Evolutionary conservation across 1,284 basidiomycete genomes (phyloP), one percentile per base, ranked within the genome.

Genomic region (Prillingera fragicola): DNA sequence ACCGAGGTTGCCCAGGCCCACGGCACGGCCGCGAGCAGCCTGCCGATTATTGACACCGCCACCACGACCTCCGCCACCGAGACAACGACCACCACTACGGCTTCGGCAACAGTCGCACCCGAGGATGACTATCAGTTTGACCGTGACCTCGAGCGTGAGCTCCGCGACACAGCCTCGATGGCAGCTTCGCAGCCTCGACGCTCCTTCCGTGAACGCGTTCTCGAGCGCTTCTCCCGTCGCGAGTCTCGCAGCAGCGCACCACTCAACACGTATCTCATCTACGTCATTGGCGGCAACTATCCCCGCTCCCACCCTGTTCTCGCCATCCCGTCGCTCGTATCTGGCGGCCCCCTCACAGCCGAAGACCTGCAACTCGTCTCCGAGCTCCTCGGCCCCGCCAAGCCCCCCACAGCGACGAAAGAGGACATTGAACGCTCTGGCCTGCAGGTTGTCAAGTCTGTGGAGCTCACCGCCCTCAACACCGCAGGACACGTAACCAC

Each of bases 261-360:
- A 3, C 33, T 62, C 15, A 59, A 63, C 45, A 69, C 65, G 1
- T 71, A 70, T 45, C 52, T 70, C 15, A 60, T 73, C 40, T 71
- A 64, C 50, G 65, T 71, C 29, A 63, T 72, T 80, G 87, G 87
- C 15, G 74, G 73, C 24, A 87, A 89, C 61, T 92, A 90, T 63
- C 85, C 87, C 1, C 83, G 84, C 18, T 81, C 85, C 51, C 87
- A 91, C 63, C 84, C 80, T 39, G 81, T 92, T 48, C 80, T 91
- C 35, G 82, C 82, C 5, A 84, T 84, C 22, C 82, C 82, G 0
- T 80, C 82, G 50, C 78, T 81, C 24, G 71, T 88, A 19, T 62
- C 68, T 15, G 72, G 72, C 13, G 55, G 83, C 80, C 62, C 63
- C 7, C 48, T 69, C 25, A 60, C 57, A 1, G 67, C 65, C 58